Conservation (phyloP, 192 early-diverging fungal species). For the Dissophora ornata region DNA sequence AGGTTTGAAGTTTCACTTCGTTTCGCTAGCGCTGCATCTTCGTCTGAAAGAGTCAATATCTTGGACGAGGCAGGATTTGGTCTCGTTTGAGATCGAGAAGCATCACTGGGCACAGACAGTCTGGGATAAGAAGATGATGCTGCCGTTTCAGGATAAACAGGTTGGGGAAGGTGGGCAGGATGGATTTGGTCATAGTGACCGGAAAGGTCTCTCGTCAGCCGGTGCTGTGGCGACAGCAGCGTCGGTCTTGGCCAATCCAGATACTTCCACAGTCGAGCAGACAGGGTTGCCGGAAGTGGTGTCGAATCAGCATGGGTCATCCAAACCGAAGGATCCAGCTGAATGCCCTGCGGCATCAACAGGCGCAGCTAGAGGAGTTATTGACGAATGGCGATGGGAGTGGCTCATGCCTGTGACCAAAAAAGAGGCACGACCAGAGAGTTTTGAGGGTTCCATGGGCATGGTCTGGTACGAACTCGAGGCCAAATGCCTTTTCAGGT, state of each 20-base stretch:
- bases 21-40: constrained; percentile 37
- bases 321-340: no score
- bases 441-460: constrained; percentile 43
- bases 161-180: constrained; percentile 12
- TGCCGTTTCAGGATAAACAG: constrained; percentile 21
- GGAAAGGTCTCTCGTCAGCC: background rate
- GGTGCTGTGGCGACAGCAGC: constrained; percentile 4
- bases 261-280: no score
- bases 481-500: constrained; percentile 45
- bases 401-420: constrained; percentile 38
- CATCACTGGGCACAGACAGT: constrained; percentile 34
- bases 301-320: no score
- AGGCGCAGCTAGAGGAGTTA: background rate
- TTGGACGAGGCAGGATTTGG: constrained; percentile 34
- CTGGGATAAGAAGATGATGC: constrained; percentile 41
- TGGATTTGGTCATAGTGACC: background rate
- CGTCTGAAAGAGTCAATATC: constrained; percentile 38
- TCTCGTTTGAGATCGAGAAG: constrained; percentile 36
- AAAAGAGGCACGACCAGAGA: constrained; percentile 32
- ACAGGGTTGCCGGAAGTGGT: no score
- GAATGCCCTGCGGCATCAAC: no score
- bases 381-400: constrained; percentile 51
- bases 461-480: constrained; percentile 50
- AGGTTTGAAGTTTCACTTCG: constrained; percentile 37
- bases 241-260: no score